phyloP scores from a whole-genome alignment of 768 basidiomycete species.

The Leccinum subtestaceum region DNA sequence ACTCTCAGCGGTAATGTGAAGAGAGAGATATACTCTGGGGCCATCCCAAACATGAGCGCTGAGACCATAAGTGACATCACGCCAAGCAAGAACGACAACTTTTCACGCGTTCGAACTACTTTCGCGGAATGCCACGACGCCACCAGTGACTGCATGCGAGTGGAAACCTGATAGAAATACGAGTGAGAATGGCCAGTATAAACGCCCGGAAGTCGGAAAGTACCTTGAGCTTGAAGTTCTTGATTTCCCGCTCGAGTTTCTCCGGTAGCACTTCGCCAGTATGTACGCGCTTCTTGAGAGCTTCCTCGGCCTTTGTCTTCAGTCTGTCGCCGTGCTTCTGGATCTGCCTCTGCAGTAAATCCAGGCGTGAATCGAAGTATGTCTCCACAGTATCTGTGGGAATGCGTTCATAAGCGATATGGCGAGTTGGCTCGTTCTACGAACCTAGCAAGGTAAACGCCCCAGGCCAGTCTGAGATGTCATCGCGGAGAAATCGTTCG shows the following conservation, averaged over 20 bases:
- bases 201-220: slow-evolving; percentile 1
- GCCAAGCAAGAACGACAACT: slow-evolving; percentile 89
- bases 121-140: slow-evolving; percentile 92
- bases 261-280: slow-evolving; percentile 66
- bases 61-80: slow-evolving; percentile 87
- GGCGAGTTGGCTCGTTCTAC: slow-evolving; percentile 17
- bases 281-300: slow-evolving; percentile 58
- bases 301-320: slow-evolving; percentile 78
- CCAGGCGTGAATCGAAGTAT: slow-evolving; percentile 88
- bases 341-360: slow-evolving; percentile 77
- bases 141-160: slow-evolving; percentile 73
- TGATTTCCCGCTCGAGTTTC: slow-evolving; percentile 83
- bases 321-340: slow-evolving; percentile 85
- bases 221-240: slow-evolving; percentile 84
- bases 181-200: slow-evolving; percentile 6
- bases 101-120: slow-evolving; percentile 77
- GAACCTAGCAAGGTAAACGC: slow-evolving; percentile 85
- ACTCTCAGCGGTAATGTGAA: not conserved
- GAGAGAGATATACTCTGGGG: slow-evolving; percentile 63
- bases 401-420: not conserved
- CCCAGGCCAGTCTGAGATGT: slow-evolving; percentile 71
- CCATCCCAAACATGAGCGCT: slow-evolving; percentile 83
- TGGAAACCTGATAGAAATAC: slow-evolving; percentile 61
- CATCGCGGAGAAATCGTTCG: slow-evolving; percentile 73
- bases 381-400: slow-evolving; percentile 86